Conservation (phyloP, 106 monocot genomes). For the Allium sativum region DNA sequence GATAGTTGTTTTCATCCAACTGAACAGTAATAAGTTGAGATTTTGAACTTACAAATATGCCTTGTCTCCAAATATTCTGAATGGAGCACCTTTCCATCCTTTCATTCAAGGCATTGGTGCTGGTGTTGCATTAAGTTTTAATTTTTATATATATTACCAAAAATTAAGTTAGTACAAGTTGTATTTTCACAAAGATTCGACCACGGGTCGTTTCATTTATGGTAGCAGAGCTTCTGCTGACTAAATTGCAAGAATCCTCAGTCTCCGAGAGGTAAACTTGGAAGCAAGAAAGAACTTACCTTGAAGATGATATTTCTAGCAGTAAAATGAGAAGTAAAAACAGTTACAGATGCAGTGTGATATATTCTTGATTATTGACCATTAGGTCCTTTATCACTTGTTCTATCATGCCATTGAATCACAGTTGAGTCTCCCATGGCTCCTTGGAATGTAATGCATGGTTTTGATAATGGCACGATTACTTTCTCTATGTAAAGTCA, state of each 20-base stretch:
- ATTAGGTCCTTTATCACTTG: conserved; percentile 65
- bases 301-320: conserved; percentile 98
- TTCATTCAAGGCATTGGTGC: conserved; percentile 85
- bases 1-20: too few species aligned
- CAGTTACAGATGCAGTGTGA: conserved; percentile 87
- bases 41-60: too few species aligned
- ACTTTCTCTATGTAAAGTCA: conserved; percentile 88
- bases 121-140: conserved; percentile 68
- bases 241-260: too few species aligned
- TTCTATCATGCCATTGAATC: conserved; percentile 91
- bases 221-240: too few species aligned
- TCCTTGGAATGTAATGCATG: conserved; percentile 75
- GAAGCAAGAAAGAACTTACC: conserved; percentile 31
- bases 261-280: too few species aligned
- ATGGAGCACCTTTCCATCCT: conserved; percentile 87
- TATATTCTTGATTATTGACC: conserved; percentile 89
- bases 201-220: too few species aligned
- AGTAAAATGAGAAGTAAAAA: conserved; percentile 78
- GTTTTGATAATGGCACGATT: conserved; percentile 63
- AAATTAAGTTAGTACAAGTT: too few species aligned
- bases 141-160: too few species aligned
- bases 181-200: too few species aligned
- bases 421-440: conserved; percentile 49
- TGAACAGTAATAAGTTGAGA: too few species aligned
- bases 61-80: conserved; percentile 92